A percentile compares a stretch with the other conserved stretches of the same genome.
phyloP scores from a whole-genome alignment of 495 filamentous ascomycete species.

The Tuber umbilicatum region DNA sequence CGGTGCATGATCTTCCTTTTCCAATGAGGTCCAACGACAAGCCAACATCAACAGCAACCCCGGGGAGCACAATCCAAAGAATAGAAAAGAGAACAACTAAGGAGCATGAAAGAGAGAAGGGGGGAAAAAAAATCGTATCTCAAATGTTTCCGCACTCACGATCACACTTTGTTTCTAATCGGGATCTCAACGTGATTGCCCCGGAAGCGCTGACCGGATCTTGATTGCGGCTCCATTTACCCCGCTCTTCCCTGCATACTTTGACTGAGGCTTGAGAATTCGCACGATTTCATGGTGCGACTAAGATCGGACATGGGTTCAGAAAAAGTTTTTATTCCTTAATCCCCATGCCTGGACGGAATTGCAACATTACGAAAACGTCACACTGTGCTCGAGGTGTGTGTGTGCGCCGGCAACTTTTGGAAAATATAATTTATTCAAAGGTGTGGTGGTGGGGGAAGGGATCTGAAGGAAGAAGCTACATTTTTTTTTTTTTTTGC shows the following conservation, averaged over 20 bases:
- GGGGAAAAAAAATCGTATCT: background rate
- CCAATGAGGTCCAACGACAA: background rate
- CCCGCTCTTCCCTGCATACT: slow-evolving; percentile 20
- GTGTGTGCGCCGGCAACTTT: background rate
- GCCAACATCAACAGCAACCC: background rate
- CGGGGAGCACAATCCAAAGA: background rate
- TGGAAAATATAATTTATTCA: background rate
- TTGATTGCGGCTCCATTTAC: slow-evolving; percentile 36
- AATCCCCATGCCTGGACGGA: background rate
- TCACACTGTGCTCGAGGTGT: background rate
- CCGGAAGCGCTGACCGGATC: slow-evolving; percentile 30
- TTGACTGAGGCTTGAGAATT: background rate
- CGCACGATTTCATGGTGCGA: background rate
- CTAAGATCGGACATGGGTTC: background rate
- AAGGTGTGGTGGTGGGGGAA: slow-evolving; percentile 1
- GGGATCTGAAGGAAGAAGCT: background rate
- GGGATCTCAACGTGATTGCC: slow-evolving; percentile 19
- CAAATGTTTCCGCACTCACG: background rate
- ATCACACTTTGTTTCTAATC: background rate
- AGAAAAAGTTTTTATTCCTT: background rate
- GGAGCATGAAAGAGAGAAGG: background rate
- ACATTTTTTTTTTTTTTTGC: background rate
- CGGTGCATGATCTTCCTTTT: background rate
- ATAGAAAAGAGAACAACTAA: background rate
- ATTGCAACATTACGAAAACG: background rate